Conservation (phyloP, 2,329 filamentous ascomycete genomes). For the Tolypocladium ophioglossoides region DNA sequence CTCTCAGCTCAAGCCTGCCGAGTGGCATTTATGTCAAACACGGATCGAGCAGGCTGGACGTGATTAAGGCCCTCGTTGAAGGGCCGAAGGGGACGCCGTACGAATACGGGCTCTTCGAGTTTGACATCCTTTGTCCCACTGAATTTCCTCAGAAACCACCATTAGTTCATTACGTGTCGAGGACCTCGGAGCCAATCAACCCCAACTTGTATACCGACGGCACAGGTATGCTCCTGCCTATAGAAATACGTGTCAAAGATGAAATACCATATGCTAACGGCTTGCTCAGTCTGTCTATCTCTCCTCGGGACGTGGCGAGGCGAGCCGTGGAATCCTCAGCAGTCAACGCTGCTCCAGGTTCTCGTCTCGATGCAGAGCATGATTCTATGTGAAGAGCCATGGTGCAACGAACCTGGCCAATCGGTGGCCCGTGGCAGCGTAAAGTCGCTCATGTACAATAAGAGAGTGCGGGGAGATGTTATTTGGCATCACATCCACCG, state of each 20-base stretch:
- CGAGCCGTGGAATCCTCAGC: slow-evolving; percentile 30
- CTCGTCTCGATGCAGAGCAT: slow-evolving; percentile 47
- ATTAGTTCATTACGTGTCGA: slow-evolving; percentile 9
- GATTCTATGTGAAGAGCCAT: slow-evolving; percentile 43
- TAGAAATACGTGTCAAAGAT: neutral
- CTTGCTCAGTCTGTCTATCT: slow-evolving; percentile 33
- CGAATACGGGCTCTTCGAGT: slow-evolving; percentile 43
- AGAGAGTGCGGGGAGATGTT: neutral
- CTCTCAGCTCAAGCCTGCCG: slow-evolving; percentile 33
- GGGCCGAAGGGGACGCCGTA: slow-evolving; percentile 41
- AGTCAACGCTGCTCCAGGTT: slow-evolving; percentile 40
- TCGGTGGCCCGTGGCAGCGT: slow-evolving; percentile 7
- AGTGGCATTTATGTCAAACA: slow-evolving; percentile 40
- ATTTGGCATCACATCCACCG: neutral
- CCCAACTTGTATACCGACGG: slow-evolving; percentile 40
- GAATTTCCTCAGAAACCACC: slow-evolving; percentile 33
- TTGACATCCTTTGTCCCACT: slow-evolving; percentile 34
- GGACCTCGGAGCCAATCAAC: slow-evolving; percentile 18
- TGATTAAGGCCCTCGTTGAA: slow-evolving; percentile 39
- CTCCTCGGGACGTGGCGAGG: slow-evolving; percentile 39
- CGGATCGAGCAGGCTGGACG: slow-evolving; percentile 31
- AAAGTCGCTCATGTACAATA: neutral
- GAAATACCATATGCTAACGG: neutral
- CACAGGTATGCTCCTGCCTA: slow-evolving; percentile 23
- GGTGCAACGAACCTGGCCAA: slow-evolving; percentile 41